These are phyloP conservation scores for Solioccasus polychromus DNA, from an alignment of 768 basidiomycete species.

Conservation along the genomic window DNA sequence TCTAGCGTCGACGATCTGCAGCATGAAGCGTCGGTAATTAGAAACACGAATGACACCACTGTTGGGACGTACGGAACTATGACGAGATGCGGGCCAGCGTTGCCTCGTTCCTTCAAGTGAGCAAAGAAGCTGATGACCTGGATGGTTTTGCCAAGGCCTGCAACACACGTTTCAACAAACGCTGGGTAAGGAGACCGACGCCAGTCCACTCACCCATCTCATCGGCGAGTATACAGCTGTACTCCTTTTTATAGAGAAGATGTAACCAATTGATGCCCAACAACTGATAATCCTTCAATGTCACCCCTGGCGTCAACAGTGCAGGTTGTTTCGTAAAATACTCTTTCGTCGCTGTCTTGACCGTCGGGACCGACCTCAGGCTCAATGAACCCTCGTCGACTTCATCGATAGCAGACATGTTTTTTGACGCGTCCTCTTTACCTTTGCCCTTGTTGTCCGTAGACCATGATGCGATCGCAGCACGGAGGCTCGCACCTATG, in stretches of 20 bases:
- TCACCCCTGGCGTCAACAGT: slow-evolving; percentile 60
- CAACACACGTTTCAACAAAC: neutral
- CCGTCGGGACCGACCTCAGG: slow-evolving; percentile 45
- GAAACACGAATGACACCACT: neutral
- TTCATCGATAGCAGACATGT: slow-evolving; percentile 31
- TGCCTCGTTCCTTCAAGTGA: slow-evolving; percentile 75
- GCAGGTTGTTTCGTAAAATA: slow-evolving; percentile 78
- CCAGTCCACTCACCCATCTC: slow-evolving; percentile 82
- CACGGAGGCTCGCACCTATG: slow-evolving; percentile 72
- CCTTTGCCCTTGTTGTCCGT: slow-evolving; percentile 37
- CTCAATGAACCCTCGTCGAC: slow-evolving; percentile 62
- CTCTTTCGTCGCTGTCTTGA: slow-evolving; percentile 47
- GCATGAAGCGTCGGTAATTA: slow-evolving; percentile 7
- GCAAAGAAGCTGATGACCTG: slow-evolving; percentile 98
- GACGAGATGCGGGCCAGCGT: slow-evolving; percentile 84
- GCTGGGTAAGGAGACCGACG: neutral
- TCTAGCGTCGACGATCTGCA: slow-evolving; percentile 90
- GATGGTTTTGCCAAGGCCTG: slow-evolving; percentile 97
- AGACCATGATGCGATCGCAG: slow-evolving; percentile 79
- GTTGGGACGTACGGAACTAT: slow-evolving; percentile 81
- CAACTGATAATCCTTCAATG: slow-evolving; percentile 94
- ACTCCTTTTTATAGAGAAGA: slow-evolving; percentile 71
- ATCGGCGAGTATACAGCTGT: slow-evolving; percentile 96
- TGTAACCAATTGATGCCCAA: slow-evolving; percentile 98
- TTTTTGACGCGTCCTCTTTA: slow-evolving; percentile 32